These are phyloP conservation scores for Pichia membranifaciens DNA, from an alignment of 805 yeast genomes.

Conservation along the genomic window DNA sequence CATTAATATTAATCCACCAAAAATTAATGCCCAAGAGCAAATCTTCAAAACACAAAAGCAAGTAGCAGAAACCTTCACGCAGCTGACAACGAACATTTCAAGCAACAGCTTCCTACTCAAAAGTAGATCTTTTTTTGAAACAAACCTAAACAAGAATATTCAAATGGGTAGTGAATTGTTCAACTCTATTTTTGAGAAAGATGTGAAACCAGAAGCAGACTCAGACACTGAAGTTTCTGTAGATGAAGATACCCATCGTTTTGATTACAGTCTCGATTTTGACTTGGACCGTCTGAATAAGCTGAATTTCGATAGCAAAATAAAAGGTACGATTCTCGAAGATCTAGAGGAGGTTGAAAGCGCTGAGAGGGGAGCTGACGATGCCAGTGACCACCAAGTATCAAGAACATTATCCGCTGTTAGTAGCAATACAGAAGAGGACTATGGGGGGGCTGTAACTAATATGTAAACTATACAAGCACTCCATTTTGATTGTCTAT, in stretches of 20 bases:
- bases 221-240: conserved; percentile 11
- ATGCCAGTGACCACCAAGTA: background rate
- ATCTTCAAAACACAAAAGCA: conserved; percentile 11
- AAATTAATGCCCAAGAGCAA: conserved; percentile 3
- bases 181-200: conserved; percentile 13
- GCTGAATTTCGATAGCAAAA: conserved; percentile 6
- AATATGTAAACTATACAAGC: background rate
- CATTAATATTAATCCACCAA: conserved; percentile 12
- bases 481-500: background rate
- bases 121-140: conserved; percentile 24
- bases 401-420: background rate
- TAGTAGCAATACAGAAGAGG: conserved; percentile 13
- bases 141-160: conserved; percentile 19
- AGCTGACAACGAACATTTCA: conserved; percentile 22
- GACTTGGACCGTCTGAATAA: conserved; percentile 11
- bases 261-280: conserved; percentile 23
- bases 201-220: background rate
- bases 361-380: conserved; percentile 1
- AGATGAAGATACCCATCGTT: conserved; percentile 19
- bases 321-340: conserved; percentile 10
- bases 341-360: conserved; percentile 14
- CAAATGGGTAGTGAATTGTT: conserved; percentile 14
- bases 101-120: conserved; percentile 21
- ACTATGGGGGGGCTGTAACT: conserved; percentile 23
- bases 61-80: conserved; percentile 20